phyloP scores from a whole-genome alignment of 345 rosid species.

The Cardiospermum halicacabum region DNA sequence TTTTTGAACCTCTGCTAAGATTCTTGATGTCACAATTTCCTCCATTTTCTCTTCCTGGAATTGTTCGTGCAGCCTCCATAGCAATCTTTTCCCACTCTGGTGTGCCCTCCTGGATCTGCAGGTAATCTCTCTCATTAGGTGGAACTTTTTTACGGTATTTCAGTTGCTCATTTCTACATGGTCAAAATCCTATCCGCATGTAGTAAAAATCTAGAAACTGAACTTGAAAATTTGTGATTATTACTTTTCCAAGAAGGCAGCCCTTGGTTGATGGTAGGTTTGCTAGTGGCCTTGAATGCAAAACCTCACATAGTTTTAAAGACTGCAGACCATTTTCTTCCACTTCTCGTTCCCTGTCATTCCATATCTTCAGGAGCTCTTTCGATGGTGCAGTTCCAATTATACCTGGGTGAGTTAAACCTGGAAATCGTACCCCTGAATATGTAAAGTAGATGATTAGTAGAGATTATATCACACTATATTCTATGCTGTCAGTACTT shows the following conservation, averaged over 20 bases:
- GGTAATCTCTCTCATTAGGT: constrained; percentile 8
- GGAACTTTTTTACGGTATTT: background rate
- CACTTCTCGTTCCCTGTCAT: constrained; percentile 67
- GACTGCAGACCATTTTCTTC: constrained; percentile 54
- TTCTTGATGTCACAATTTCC: constrained; percentile 96
- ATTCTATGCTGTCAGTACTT: background rate
- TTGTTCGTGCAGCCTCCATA: constrained; percentile 74
- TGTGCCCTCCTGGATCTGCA: constrained; percentile 59
- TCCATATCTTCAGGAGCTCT: constrained; percentile 77
- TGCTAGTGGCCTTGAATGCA: constrained; percentile 81
- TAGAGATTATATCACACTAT: background rate
- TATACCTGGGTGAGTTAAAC: constrained; percentile 83
- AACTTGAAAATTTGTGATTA: background rate
- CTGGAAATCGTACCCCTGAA: constrained; percentile 83
- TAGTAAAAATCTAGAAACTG: background rate
- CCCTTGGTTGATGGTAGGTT: constrained; percentile 68
- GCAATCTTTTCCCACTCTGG: constrained; percentile 79
- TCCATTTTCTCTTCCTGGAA: constrained; percentile 93
- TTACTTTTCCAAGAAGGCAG: constrained; percentile 68
- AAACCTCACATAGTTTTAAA: constrained; percentile 60
- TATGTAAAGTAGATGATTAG: constrained; percentile 7
- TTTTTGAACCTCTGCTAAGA: constrained; percentile 78
- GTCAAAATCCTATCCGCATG: background rate
- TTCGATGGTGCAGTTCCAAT: constrained; percentile 85
- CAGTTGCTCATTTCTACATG: background rate